Percentiles rank a stretch among this genome's conserved stretches.
These are phyloP conservation scores for Pyricularia grisea DNA, from an alignment of 2,329 filamentous ascomycete species.

Conservation along the genomic window DNA sequence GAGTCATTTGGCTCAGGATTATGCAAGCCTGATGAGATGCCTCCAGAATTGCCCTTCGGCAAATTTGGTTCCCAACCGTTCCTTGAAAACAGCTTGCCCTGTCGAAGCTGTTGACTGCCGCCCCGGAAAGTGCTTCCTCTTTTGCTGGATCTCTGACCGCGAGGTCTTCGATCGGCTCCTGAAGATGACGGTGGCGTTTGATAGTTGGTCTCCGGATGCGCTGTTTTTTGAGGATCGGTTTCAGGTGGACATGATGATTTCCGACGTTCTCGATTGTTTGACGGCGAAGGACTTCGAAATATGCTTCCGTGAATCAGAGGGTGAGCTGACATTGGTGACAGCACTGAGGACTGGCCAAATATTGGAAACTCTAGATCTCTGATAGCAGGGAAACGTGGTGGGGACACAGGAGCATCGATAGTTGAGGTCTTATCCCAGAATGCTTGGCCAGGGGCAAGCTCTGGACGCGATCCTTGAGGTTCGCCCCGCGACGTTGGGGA, in stretches of 20 bases:
- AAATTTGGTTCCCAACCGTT: background rate
- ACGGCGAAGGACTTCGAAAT: background rate
- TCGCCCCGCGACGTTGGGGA: background rate
- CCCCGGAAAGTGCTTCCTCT: background rate
- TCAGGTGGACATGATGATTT: background rate
- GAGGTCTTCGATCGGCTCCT: background rate
- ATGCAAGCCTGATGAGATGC: too few species aligned
- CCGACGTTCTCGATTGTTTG: background rate
- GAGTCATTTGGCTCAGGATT: too few species aligned
- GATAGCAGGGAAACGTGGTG: background rate
- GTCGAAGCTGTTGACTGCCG: background rate
- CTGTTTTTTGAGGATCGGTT: background rate
- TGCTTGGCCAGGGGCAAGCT: too few species aligned
- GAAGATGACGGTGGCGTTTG: background rate
- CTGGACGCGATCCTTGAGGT: background rate
- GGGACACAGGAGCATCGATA: background rate
- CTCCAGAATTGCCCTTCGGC: background rate
- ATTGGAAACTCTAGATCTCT: background rate
- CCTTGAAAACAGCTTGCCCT: background rate
- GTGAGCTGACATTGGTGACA: too few species aligned
- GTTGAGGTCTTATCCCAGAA: background rate
- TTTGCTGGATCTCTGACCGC: background rate
- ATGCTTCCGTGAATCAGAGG: background rate
- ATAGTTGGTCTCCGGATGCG: background rate
- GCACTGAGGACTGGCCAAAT: background rate